Conservation (phyloP, 2,329 filamentous ascomycete genomes). For the Botryotinia convoluta region DNA sequence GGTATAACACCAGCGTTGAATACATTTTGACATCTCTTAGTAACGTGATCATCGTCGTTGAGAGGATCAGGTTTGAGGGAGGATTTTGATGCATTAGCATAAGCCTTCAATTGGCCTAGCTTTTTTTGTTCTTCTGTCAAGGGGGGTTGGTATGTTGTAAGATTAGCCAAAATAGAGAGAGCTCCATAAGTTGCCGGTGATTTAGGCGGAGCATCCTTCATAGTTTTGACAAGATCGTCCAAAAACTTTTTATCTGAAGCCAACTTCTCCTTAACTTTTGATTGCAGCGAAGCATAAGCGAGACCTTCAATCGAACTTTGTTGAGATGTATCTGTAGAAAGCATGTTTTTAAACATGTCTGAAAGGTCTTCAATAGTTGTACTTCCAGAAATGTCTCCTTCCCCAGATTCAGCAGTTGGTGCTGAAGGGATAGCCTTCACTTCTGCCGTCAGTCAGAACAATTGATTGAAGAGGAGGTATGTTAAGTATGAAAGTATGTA, state of each 20-base stretch:
- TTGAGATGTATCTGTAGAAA: conserved; percentile 57
- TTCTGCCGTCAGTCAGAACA: conserved; percentile 39
- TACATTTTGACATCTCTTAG: conserved; percentile 70
- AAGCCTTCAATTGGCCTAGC: conserved; percentile 88
- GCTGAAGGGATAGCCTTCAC: conserved; percentile 38
- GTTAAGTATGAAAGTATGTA: conserved; percentile 24
- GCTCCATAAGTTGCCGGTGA: conserved; percentile 79
- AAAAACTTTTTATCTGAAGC: conserved; percentile 67
- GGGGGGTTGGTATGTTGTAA: conserved; percentile 75
- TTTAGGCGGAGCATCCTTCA: conserved; percentile 57
- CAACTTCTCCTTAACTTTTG: conserved; percentile 80
- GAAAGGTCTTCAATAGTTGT: conserved; percentile 66
- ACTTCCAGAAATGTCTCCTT: conserved; percentile 48
- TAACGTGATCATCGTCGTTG: conserved; percentile 73
- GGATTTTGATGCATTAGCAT: conserved; percentile 79
- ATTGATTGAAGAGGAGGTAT: conserved; percentile 28
- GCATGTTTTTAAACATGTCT: conserved; percentile 63
- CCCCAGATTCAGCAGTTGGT: conserved; percentile 35
- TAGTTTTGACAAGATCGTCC: conserved; percentile 62
- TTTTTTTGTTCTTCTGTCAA: conserved; percentile 89
- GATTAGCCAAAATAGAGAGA: conserved; percentile 79
- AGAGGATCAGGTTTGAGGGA: conserved; percentile 61
- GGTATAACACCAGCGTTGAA: conserved; percentile 77
- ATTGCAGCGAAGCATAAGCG: conserved; percentile 85
- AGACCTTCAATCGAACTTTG: conserved; percentile 83